Percentiles rank a stretch among this genome's conserved stretches.
Conservation (phyloP, 1,139 yeast genomes). For the Pichia sp. region DNA sequence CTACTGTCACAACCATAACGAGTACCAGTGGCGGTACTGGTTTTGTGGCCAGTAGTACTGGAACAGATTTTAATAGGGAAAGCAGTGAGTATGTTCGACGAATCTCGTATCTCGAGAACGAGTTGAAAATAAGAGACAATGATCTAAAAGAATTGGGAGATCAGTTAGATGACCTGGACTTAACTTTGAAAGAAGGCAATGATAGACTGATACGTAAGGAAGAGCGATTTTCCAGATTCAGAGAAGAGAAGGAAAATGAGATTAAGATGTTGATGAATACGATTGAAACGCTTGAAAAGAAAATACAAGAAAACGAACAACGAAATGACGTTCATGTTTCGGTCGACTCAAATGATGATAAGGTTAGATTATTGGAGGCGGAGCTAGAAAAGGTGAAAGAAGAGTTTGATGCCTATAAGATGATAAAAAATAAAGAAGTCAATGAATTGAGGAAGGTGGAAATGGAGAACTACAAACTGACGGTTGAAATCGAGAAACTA, state of each 20-base stretch:
- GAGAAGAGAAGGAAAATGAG: constrained; percentile 41
- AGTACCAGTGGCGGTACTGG: background rate
- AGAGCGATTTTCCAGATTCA: constrained; percentile 34
- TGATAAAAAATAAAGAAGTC: constrained; percentile 10
- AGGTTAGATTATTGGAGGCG: constrained; percentile 8
- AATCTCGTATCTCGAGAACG: constrained; percentile 5
- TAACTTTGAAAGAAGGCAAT: constrained; percentile 39
- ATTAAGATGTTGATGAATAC: constrained; percentile 52
- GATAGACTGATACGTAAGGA: constrained; percentile 36
- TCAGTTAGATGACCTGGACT: constrained; percentile 40
- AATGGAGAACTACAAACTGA: constrained; percentile 14
- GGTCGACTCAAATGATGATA: constrained; percentile 14
- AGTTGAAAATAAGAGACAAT: constrained; percentile 5
- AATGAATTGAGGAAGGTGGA: constrained; percentile 12
- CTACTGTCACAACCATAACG: background rate
- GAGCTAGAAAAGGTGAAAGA: background rate
- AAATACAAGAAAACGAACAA: background rate
- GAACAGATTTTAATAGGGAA: background rate
- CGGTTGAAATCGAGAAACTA: constrained; percentile 13
- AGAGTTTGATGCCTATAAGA: constrained; percentile 4
- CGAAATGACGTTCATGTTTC: constrained; percentile 18
- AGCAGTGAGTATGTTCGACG: constrained; percentile 5
- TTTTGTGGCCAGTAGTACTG: background rate
- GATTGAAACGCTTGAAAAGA: constrained; percentile 39
- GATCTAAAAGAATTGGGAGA: constrained; percentile 31